Percentiles rank a stretch among this genome's conserved stretches.
phyloP scores from a whole-genome alignment of 139 green algal genomes.

The Chlorella sp. region DNA sequence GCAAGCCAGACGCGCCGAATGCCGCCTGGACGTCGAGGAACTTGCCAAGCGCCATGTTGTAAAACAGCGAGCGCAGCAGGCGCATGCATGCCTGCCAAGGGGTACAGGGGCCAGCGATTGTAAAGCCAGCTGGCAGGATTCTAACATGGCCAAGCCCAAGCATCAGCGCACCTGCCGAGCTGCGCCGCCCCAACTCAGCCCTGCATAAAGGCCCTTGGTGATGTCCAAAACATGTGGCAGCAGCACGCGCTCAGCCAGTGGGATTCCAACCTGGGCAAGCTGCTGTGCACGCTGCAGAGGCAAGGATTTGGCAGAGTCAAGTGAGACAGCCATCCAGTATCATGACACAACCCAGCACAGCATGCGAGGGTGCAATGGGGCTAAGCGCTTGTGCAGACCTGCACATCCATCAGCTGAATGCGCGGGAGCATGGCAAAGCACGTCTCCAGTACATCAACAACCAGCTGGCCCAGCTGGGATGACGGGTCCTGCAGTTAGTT shows the following conservation, averaged over 20 bases:
- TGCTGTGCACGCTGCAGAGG: conserved; percentile 11
- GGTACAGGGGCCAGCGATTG: neutral
- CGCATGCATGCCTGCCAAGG: conserved; percentile 30
- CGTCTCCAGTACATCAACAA: conserved; percentile 39
- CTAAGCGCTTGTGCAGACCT: neutral
- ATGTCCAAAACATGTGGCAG: conserved; percentile 41
- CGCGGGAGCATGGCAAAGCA: conserved; percentile 49
- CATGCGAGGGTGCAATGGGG: too few relatives aligned
- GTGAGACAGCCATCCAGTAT: too few relatives aligned
- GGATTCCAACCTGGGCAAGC: conserved; percentile 34
- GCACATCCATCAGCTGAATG: conserved; percentile 42
- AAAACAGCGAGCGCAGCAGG: conserved; percentile 41
- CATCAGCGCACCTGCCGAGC: neutral
- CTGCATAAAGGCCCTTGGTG: neutral
- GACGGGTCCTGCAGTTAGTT: conserved; percentile 51
- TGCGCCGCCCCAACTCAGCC: conserved; percentile 7
- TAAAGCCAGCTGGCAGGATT: neutral
- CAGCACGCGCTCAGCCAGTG: conserved; percentile 35
- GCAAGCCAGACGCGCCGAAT: conserved; percentile 32
- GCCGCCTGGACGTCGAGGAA: conserved; percentile 49
- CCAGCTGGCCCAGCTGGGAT: conserved; percentile 44
- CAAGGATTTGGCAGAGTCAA: too few relatives aligned
- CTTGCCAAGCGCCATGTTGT: conserved; percentile 36
- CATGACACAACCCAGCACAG: too few relatives aligned
- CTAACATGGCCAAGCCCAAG: neutral